phyloP scores from a whole-genome alignment of 306 rosid genomes.

The Comarum palustre region DNA sequence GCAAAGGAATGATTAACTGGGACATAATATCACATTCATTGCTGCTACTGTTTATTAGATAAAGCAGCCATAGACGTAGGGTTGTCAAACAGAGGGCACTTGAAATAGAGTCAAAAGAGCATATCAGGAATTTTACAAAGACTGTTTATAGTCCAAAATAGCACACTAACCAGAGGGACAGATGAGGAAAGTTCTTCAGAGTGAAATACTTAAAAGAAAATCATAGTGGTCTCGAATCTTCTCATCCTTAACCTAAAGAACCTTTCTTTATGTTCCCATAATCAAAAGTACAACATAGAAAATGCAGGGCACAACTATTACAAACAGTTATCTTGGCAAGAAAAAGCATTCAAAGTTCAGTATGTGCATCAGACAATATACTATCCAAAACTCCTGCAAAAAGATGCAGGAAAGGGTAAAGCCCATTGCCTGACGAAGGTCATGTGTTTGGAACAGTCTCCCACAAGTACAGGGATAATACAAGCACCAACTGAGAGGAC shows the following conservation, averaged over 20 bases:
- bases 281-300: background rate
- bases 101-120: background rate
- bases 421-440: background rate
- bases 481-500: background rate
- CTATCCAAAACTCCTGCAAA: background rate
- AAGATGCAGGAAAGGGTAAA: background rate
- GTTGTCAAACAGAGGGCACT: background rate
- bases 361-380: background rate
- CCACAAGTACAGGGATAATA: background rate
- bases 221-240: background rate
- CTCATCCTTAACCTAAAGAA: background rate
- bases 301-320: background rate
- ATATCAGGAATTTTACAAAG: background rate
- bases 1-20: background rate
- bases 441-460: background rate
- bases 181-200: background rate
- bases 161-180: background rate
- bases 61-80: background rate
- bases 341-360: background rate
- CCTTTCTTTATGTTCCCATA: background rate
- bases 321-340: background rate
- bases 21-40: background rate
- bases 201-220: background rate
- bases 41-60: background rate
- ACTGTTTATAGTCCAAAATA: background rate